These are phyloP conservation scores for Porphyra umbilicalis DNA, from an alignment of 31 red algal genomes.

Conservation along the genomic window DNA sequence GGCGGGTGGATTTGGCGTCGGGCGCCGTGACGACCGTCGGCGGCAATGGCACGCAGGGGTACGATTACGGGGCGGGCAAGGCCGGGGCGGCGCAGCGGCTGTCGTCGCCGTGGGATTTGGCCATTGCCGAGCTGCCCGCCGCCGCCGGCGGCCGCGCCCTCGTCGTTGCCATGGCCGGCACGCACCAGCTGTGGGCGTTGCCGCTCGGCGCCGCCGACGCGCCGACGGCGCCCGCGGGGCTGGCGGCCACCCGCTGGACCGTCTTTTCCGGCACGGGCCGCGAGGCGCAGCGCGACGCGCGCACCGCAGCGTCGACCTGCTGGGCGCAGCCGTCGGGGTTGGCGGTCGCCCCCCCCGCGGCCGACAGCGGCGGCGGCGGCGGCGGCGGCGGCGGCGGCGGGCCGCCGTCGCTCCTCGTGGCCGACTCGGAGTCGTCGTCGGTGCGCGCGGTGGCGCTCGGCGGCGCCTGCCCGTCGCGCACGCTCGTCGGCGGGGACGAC, in stretches of 20 bases:
- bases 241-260: slow-evolving; percentile 15
- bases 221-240: neutral
- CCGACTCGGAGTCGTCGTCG: slow-evolving; percentile 85
- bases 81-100: slow-evolving; percentile 41
- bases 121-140: slow-evolving; percentile 3
- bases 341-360: neutral
- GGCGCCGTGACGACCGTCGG: slow-evolving; percentile 60
- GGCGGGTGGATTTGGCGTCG: slow-evolving; percentile 47
- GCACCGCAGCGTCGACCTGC: slow-evolving; percentile 24
- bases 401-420: slow-evolving; percentile 45
- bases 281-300: slow-evolving; percentile 60
- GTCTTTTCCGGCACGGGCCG: slow-evolving; percentile 75
- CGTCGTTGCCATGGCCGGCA: slow-evolving; percentile 80
- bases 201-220: slow-evolving; percentile 21
- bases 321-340: slow-evolving; percentile 84
- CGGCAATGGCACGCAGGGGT: slow-evolving; percentile 61
- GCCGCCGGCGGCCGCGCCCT: slow-evolving; percentile 2
- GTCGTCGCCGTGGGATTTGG: slow-evolving; percentile 67
- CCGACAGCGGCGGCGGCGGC: no score
- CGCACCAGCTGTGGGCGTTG: slow-evolving; percentile 75
- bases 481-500: slow-evolving; percentile 86
- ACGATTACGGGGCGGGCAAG: slow-evolving; percentile 49
- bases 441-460: slow-evolving; percentile 56
- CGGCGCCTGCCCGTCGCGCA: slow-evolving; percentile 45
- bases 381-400: neutral